Base-by-base conservation (phyloP, 1,284 basidiomycete genomes). In the Schizophyllum commune region DNA sequence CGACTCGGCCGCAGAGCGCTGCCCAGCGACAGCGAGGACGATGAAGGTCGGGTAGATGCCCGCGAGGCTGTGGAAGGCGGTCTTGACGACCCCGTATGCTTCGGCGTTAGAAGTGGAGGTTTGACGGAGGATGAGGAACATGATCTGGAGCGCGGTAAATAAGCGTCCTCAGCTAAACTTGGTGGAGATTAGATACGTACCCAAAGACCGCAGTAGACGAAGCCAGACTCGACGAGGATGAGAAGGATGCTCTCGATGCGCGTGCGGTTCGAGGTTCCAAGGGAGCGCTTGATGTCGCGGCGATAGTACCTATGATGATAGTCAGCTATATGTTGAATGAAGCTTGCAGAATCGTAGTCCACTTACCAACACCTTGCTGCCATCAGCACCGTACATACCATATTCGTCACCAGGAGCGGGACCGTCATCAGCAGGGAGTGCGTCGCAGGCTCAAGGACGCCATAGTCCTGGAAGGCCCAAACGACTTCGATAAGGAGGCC, bases 11-110 rank as follows among this genome's bases (percentile, higher is more conserved):
- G 39, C 17, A 11, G 39, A 47, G 39, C 39, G 39, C 39, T 47
- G 39, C 13, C 13, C 39, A 8, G 39, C 39, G 33, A 65, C 64
- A 60, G 63, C 63, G 56, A 60, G 61, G 22, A 65, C 62, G 4
- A 65, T 63, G 17, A 63, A 59, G 6, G 64, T 65, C 1, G 64
- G 62, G 27, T 65, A 65, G 15, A 65, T 55, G 19, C 63, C 63
- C 63, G 39, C 39, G 13, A 47, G 39, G 39, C 39, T 47, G 8
- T 47, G 39, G 39, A 47, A 47, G 39, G 39, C 39, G 17, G 39
- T 47, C 17, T 47, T 47, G 3, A 47, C 39, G 17, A 47, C 17
- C 4, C 39, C 39, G 39, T 47, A 47, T 2, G 39, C 39, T 11
- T 47, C 39, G 39, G 39, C 39, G 39, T 47, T 47, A 3, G 39